Evolutionary conservation across 108 stramenopile genomes (phyloP).

Genomic region (Asterionellopsis glacialis): DNA sequence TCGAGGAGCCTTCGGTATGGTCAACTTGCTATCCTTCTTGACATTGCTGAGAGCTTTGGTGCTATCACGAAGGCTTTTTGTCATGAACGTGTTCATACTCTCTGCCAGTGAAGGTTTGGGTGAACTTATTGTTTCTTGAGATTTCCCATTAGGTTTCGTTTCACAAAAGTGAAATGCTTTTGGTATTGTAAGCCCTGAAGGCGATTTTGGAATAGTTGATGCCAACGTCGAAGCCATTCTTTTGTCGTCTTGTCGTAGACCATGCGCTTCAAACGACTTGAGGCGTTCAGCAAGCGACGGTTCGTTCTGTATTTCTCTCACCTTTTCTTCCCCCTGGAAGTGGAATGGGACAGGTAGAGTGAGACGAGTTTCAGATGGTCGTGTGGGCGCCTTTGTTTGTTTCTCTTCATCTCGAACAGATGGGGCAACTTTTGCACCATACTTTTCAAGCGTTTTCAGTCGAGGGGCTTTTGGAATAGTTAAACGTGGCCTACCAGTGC

Average conservation of each 20-base stretch:
- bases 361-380: background rate
- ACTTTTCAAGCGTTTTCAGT: background rate
- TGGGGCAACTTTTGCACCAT: background rate
- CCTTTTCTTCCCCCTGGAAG: background rate
- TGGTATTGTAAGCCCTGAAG: slow-evolving; percentile 6
- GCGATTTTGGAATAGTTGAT: too few relatives aligned
- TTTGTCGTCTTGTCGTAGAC: too few relatives aligned
- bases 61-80: slow-evolving; percentile 5
- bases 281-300: too few relatives aligned
- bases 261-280: too few relatives aligned
- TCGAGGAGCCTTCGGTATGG: slow-evolving; percentile 35
- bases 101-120: slow-evolving; percentile 4
- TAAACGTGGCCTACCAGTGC: background rate
- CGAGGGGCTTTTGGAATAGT: background rate
- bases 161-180: slow-evolving; percentile 6
- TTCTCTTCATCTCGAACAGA: background rate
- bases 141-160: background rate
- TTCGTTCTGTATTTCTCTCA: too few relatives aligned
- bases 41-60: background rate
- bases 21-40: slow-evolving; percentile 8
- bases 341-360: background rate
- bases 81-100: slow-evolving; percentile 5
- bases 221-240: too few relatives aligned
- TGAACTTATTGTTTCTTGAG: background rate
- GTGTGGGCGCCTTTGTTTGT: background rate